Conservation (phyloP, 768 basidiomycete species). For the Leccinellum rugosiceps region DNA sequence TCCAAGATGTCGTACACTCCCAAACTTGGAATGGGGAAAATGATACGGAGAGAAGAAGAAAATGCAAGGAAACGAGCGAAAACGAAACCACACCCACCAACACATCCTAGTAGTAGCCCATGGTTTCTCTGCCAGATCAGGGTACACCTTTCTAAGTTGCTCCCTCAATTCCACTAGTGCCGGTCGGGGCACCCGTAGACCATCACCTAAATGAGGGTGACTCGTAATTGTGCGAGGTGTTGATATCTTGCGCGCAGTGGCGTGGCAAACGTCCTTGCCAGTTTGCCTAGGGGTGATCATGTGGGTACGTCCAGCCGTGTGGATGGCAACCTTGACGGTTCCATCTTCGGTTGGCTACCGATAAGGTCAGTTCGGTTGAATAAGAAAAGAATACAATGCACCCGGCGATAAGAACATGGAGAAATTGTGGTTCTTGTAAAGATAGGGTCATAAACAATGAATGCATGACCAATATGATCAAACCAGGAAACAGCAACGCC, state of each 20-base stretch:
- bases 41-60: background rate
- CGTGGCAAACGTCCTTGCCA: background rate
- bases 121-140: slow-evolving; percentile 70
- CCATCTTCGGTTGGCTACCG: slow-evolving; percentile 63
- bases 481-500: background rate
- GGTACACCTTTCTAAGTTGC: slow-evolving; percentile 60
- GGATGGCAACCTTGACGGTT: slow-evolving; percentile 76
- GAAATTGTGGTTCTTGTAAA: background rate
- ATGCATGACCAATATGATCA: background rate
- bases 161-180: slow-evolving; percentile 50
- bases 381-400: background rate
- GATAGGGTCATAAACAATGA: background rate
- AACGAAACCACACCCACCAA: slow-evolving; percentile 55
- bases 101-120: slow-evolving; percentile 78
- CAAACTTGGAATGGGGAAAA: background rate
- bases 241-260: slow-evolving; percentile 45
- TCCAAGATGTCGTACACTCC: background rate
- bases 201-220: slow-evolving; percentile 49
- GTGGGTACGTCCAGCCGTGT: slow-evolving; percentile 69
- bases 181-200: slow-evolving; percentile 61
- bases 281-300: slow-evolving; percentile 5
- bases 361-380: background rate
- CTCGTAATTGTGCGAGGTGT: slow-evolving; percentile 72
- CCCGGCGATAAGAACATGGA: background rate
- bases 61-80: background rate